phyloP scores from a whole-genome alignment of 495 filamentous ascomycete genomes.

The Emericellopsis terricola region DNA sequence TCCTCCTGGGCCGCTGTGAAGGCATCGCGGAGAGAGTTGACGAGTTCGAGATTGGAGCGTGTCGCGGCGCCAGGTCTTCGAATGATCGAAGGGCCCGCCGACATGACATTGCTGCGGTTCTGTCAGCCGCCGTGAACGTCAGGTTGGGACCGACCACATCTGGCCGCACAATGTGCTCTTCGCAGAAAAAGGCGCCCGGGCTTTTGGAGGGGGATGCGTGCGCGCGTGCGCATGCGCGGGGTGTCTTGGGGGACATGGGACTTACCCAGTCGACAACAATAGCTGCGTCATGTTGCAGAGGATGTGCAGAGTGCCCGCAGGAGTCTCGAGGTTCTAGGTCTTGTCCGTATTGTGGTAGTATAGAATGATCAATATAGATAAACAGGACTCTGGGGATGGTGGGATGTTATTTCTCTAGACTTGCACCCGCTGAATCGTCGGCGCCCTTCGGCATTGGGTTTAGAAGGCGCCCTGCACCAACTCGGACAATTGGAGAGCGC shows the following conservation, averaged over 20 bases:
- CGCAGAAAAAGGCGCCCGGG: conserved; percentile 3
- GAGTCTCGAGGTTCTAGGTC: neutral
- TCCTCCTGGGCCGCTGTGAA: conserved; percentile 54
- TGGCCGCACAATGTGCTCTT: neutral
- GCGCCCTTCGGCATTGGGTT: too few relatives aligned
- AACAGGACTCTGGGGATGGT: neutral
- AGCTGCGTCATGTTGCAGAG: conserved; percentile 69
- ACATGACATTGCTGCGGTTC: conserved; percentile 60
- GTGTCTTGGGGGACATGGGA: conserved; percentile 2
- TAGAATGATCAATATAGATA: neutral
- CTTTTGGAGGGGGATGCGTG: neutral
- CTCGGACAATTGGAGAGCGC: too few relatives aligned
- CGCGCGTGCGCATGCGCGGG: neutral
- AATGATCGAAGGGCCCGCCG: conserved; percentile 59
- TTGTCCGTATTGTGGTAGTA: neutral
- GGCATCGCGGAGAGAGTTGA: conserved; percentile 67
- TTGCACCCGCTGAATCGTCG: too few relatives aligned
- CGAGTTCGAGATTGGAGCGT: conserved; percentile 77
- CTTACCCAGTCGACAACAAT: conserved; percentile 77
- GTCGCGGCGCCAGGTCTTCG: conserved; percentile 45
- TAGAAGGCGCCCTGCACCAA: too few relatives aligned
- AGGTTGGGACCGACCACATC: neutral
- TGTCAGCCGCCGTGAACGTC: conserved; percentile 3
- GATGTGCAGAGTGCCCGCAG: too few relatives aligned
- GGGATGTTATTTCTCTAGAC: too few relatives aligned